A percentile compares a stretch with the other conserved stretches of the same genome.
phyloP scores from a whole-genome alignment of 2,329 filamentous ascomycete species.

The Colletotrichum sansevieriae region DNA sequence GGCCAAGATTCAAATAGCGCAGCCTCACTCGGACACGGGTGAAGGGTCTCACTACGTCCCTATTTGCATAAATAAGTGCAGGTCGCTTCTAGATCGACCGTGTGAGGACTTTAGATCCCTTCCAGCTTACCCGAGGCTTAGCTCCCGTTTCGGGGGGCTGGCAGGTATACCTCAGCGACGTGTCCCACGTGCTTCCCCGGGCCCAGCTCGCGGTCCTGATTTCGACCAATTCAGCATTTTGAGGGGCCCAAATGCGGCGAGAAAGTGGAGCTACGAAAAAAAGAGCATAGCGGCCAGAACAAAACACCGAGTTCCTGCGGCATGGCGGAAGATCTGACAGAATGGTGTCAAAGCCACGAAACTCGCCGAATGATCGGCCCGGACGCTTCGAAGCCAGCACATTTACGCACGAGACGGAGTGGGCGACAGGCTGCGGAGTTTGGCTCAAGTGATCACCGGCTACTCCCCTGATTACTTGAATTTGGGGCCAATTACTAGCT shows the following conservation, averaged over 20 bases:
- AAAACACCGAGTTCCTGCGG: background rate
- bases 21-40: background rate
- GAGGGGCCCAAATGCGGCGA: background rate
- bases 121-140: background rate
- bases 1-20: background rate
- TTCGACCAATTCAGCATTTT: too few relatives aligned
- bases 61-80: background rate
- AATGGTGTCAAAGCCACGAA: background rate
- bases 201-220: background rate
- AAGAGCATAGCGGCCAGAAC: background rate
- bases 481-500: too few relatives aligned
- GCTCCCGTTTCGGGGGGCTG: constrained; percentile 9
- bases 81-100: background rate
- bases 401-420: constrained; percentile 25
- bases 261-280: background rate
- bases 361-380: background rate
- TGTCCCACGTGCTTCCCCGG: constrained; percentile 26
- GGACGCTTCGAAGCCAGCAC: background rate
- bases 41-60: background rate
- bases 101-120: background rate
- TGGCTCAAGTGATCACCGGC: background rate
- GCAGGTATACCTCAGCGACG: background rate
- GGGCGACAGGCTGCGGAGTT: background rate
- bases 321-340: constrained; percentile 1
- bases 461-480: too few relatives aligned